Base-by-base conservation (phyloP, 2,329 filamentous ascomycete genomes). In the Thermochaetoides dissita region DNA sequence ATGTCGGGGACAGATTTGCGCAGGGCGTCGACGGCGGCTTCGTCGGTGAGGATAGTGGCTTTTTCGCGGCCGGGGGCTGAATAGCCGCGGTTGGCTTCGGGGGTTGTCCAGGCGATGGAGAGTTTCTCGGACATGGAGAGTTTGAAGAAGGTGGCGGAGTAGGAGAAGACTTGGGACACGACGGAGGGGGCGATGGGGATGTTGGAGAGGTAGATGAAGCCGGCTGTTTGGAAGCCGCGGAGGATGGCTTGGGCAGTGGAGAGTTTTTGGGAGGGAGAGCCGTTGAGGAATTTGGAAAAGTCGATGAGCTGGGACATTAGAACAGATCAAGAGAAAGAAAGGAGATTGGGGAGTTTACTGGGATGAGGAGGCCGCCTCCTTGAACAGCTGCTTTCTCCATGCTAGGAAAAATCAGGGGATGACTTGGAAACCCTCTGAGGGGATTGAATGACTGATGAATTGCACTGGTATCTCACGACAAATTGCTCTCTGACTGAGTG, bases 121-220 rank as follows among this genome's bases (percentile, higher is more conserved):
- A 81, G 67, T 60, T 89, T 91, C 49, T 76, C 66, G 7, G 67
- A 65, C 37, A 66, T 57, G 3, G 78, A 66, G 41, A 81, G 74
- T 10, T 63, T 60, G 61, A 91, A 91, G 67, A 89, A 88, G 47
- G 67, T 63, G 39, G 79, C 76, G 6, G 82, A 87, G 43, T 71
- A 68, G 47, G 66, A 58, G 58, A 91, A 93, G 46, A 81, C 71
- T 44, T 70, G 61, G 45, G 71, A 59, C 9, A 86, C 64, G 8
- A 71, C 69, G 7, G 71, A 63, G 3, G 72, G 54, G 0, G 77
- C 62, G 46, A 94, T 81, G 34, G 81, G 74, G 51, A 89, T 79
- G 60, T 89, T 84, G 53, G 79, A 79, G 34, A 94, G 74, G 62
- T 94, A 94, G 56, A 95, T 74, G 67, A 95, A 94, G 44, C 88